Evolutionary conservation across 1,284 basidiomycete species (phyloP).

Genomic region (Trametes hirsuta): DNA sequence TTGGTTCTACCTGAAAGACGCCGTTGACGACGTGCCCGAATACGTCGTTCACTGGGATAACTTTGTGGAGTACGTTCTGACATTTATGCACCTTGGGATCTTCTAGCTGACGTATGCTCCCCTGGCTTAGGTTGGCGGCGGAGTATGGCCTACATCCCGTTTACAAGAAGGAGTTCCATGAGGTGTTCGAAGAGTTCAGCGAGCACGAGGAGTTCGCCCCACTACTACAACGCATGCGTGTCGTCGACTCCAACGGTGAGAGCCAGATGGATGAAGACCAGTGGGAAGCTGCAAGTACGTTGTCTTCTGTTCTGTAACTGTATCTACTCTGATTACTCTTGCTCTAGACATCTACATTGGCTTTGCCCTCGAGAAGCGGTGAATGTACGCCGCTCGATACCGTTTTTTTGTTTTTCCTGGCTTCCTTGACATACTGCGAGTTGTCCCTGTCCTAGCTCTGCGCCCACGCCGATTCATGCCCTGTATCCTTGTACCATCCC

Average conservation of each 20-base stretch:
- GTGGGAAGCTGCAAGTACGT: slow-evolving; percentile 96
- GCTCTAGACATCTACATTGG: slow-evolving; percentile 67
- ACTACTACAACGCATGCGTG: slow-evolving; percentile 86
- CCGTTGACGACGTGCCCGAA: slow-evolving; percentile 96
- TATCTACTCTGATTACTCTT: slow-evolving; percentile 5
- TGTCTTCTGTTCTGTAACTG: background rate
- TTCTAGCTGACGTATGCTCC: background rate
- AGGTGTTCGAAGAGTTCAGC: slow-evolving; percentile 81
- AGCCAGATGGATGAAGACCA: slow-evolving; percentile 92
- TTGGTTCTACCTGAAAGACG: slow-evolving; percentile 92
- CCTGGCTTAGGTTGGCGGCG: slow-evolving; percentile 68
- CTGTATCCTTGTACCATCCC: background rate
- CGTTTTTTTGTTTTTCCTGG: background rate
- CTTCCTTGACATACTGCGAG: background rate
- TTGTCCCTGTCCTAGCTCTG: background rate
- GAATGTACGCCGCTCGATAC: background rate
- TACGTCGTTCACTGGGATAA: slow-evolving; percentile 95
- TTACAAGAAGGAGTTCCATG: slow-evolving; percentile 90
- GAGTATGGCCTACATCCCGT: slow-evolving; percentile 79
- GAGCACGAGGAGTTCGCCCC: slow-evolving; percentile 77
- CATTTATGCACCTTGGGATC: background rate
- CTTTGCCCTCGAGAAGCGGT: slow-evolving; percentile 28
- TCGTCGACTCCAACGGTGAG: slow-evolving; percentile 81
- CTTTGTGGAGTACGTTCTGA: slow-evolving; percentile 76
- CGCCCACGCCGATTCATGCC: background rate